Evolutionary conservation across 169 alveolate species (phyloP), one percentile per base, ranked within the genome.

Genomic region (Plasmodium sp.): DNA sequence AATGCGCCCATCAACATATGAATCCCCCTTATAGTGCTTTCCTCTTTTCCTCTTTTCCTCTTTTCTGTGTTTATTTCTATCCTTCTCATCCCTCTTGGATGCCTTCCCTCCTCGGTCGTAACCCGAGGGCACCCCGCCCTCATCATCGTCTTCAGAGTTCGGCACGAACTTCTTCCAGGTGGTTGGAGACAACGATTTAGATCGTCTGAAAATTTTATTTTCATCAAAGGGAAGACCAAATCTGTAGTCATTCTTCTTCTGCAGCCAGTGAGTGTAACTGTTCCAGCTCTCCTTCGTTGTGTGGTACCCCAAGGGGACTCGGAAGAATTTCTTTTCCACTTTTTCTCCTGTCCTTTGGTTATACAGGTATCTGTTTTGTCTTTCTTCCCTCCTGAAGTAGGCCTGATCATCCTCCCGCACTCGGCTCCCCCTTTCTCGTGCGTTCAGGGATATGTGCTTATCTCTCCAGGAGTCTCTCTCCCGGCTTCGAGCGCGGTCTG

Each of bases 281-380:
- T 80, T 81, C 94, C 94, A 90, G 48, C 41, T 80, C 22, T 90
- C 94, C 58, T 90, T 90, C 18, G 90, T 81, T 31, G 91, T 72
- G 83, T 90, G 91, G 51, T 81, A 81, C 1, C 94, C 94, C 34
- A 90, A 81, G 6, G 91, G 84, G 7, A 90, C 43, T 67, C 94
- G 84, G 31, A 31, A 12, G 74, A 33, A 90, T 81, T 90, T 90
- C 45, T 39, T 81, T 80, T 90, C 94, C 16, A 90, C 73, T 67
- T 56, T 90, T 79, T 90, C 94, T 18, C 83, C 91, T 41, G 83
- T 90, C 54, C 22, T 10, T 41, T 90, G 81, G 33, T 90, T 90
- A 33, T 90, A 90, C 39, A 90, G 27, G 81, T 90, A 90, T 90
- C 54, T 72, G 27, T 31, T 39, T 43, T 74, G 16, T 22, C 33